Percentiles rank a stretch among this genome's conserved stretches.
Conservation (phyloP, 495 filamentous ascomycete genomes). For the Xylaria castorea region DNA sequence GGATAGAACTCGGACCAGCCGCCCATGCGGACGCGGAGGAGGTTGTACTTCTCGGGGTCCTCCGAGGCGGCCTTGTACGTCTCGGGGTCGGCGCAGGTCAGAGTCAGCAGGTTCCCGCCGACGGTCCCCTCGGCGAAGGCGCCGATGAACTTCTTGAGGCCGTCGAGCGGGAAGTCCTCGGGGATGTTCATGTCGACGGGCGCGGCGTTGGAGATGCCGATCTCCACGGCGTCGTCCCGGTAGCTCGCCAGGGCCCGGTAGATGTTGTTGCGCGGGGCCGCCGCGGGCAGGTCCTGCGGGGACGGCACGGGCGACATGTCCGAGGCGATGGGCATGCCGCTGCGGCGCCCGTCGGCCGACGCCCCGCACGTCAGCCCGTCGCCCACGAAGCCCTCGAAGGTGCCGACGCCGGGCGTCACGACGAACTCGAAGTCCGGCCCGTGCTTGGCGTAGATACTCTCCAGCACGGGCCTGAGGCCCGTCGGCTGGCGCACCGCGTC, state of each 20-base stretch:
- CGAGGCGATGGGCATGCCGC: constrained; percentile 36
- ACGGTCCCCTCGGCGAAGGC: constrained; percentile 22
- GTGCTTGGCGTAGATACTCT: constrained; percentile 13
- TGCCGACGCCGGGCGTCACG: constrained; percentile 34
- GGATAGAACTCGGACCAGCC: constrained; percentile 31
- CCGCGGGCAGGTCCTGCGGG: constrained; percentile 20
- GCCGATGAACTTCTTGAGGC: constrained; percentile 11
- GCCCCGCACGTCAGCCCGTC: constrained; percentile 33
- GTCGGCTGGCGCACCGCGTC: constrained; percentile 8
- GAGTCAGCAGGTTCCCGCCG: constrained; percentile 27
- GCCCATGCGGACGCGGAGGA: constrained; percentile 28
- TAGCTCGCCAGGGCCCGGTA: constrained; percentile 22
- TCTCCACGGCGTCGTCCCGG: constrained; percentile 3
- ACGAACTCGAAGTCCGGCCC: constrained; percentile 32
- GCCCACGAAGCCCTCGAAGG: constrained; percentile 36
- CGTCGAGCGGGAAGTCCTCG: constrained; percentile 24
- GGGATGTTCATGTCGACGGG: constrained; percentile 33
- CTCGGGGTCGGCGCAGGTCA: constrained; percentile 28
- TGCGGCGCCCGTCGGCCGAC: constrained; percentile 33
- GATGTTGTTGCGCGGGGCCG: constrained; percentile 12
- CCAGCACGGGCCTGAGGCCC: neutral
- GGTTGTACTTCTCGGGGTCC: constrained; percentile 29
- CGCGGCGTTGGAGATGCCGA: constrained; percentile 28
- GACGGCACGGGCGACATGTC: constrained; percentile 33
- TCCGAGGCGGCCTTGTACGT: constrained; percentile 25